A percentile compares a stretch with the other conserved stretches of the same genome.
Evolutionary conservation across 2,329 filamentous ascomycete species (phyloP).

Genomic region (Epichloe sylvatica): DNA sequence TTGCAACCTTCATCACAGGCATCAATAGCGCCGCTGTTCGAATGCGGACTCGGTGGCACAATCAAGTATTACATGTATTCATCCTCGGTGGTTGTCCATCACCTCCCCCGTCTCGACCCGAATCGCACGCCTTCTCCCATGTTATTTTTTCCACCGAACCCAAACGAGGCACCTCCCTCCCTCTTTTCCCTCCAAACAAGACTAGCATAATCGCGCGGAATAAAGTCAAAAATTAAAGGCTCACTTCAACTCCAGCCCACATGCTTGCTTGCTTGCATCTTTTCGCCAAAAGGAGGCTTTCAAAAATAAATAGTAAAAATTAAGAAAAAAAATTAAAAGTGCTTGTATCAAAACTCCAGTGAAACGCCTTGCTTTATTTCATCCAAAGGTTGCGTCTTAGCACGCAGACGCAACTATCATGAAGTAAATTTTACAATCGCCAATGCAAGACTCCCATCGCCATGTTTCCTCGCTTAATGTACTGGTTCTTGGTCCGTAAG

Average conservation of each 20-base stretch:
- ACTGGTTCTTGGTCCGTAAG: slow-evolving; percentile 6
- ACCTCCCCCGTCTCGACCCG: too few relatives aligned
- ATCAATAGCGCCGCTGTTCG: too few relatives aligned
- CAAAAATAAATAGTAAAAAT: too few relatives aligned
- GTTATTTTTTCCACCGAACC: too few relatives aligned
- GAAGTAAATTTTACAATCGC: neutral
- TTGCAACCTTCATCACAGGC: too few relatives aligned
- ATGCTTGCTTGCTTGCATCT: neutral
- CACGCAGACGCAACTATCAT: neutral
- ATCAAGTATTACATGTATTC: too few relatives aligned
- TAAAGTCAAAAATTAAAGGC: too few relatives aligned
- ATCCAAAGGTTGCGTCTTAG: neutral
- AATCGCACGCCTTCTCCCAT: too few relatives aligned
- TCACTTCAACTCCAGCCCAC: neutral
- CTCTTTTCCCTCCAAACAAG: neutral
- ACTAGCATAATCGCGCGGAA: too few relatives aligned
- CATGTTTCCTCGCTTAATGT: slow-evolving; percentile 5
- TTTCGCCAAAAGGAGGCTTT: neutral
- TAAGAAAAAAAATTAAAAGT: neutral
- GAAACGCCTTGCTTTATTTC: slow-evolving; percentile 3
- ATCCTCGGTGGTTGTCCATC: too few relatives aligned
- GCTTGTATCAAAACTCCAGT: neutral
- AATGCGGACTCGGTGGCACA: too few relatives aligned
- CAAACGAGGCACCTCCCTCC: neutral
- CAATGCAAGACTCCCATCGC: slow-evolving; percentile 4